These are phyloP conservation scores for Scheffersomyces stambukii DNA, from an alignment of 1,139 yeast species.

Conservation along the genomic window DNA sequence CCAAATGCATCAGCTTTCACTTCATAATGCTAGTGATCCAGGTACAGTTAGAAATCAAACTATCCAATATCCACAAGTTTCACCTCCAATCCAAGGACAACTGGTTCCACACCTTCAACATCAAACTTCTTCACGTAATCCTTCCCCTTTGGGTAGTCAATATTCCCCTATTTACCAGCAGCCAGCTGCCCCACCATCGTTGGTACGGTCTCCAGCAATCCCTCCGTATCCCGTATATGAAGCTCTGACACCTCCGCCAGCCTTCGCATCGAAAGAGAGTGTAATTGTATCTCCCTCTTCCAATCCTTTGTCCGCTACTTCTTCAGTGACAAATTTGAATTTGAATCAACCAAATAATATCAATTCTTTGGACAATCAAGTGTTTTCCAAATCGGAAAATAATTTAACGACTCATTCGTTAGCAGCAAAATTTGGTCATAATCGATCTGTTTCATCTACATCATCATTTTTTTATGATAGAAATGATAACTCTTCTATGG, in stretches of 20 bases:
- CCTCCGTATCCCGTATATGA: conserved; percentile 16
- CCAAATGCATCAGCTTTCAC: no score
- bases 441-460: conserved; percentile 37
- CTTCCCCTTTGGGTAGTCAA: conserved; percentile 1
- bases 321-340: conserved; percentile 37
- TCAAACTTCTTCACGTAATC: conserved; percentile 3
- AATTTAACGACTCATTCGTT: conserved; percentile 20
- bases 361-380: conserved; percentile 8
- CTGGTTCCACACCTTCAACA: conserved; percentile 6
- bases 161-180: conserved; percentile 1
- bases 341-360: conserved; percentile 1
- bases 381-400: conserved; percentile 27
- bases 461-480: conserved; percentile 35
- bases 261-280: conserved; percentile 12
- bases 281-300: conserved; percentile 25
- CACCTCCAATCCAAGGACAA: conserved; percentile 3
- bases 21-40: no score
- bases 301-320: conserved; percentile 31
- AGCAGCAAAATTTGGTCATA: conserved; percentile 24
- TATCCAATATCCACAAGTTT: conserved; percentile 1
- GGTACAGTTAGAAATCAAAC: no score
- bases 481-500: conserved; percentile 31
- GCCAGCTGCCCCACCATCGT: conserved; percentile 4
- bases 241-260: conserved; percentile 20
- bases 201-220: conserved; percentile 5